Evolutionary conservation across 2,329 filamentous ascomycete species (phyloP), one percentile per base, ranked within the genome.

Genomic region (Pezicula rhizophila): DNA sequence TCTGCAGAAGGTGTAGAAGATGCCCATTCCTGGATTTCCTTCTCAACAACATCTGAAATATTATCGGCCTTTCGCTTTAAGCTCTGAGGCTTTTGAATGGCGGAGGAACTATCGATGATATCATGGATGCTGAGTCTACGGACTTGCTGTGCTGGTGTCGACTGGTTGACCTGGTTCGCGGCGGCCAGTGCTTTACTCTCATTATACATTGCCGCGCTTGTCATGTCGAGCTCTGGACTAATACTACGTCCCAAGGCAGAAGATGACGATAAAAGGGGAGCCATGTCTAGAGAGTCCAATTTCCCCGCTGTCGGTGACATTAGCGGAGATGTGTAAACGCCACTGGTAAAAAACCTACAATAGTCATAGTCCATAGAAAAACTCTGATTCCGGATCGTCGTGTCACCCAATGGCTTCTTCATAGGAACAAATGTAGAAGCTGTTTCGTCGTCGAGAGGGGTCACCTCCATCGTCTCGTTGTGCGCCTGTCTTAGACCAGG

Each of bases 1-100:
- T 31, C 28, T 31, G 28, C 28, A 12, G 26, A 28, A 28, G 28
- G 17, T 15, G 52, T 40, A 35, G 45, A 44, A 11, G 50, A 54
- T 12, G 51, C 58, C 57, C 56, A 64, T 10, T 48, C 48, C 46
- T 54, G 55, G 10, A 59, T 41, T 42, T 65, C 61, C 4, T 55
- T 45, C 15, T 58, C 50, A 15, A 58, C 56, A 39, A 50, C 52
- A 31, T 58, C 47, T 4, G 62, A 65, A 31, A 66, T 65, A 12
- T 60, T 57, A 15, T 57, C 55, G 4, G 58, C 57, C 43, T 65
- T 65, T 15, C 63, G 55, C 47, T 66, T 66, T 11, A 49, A 40
- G 31, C 41, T 49, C 10, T 38, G 51, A 26, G 39, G 14, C 28
- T 39, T 18, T 20, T 41, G 40, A 10, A 38, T 45, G 12, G 46